Base-by-base conservation (phyloP, 805 yeast genomes). In the Zygotorulaspora florentina region DNA sequence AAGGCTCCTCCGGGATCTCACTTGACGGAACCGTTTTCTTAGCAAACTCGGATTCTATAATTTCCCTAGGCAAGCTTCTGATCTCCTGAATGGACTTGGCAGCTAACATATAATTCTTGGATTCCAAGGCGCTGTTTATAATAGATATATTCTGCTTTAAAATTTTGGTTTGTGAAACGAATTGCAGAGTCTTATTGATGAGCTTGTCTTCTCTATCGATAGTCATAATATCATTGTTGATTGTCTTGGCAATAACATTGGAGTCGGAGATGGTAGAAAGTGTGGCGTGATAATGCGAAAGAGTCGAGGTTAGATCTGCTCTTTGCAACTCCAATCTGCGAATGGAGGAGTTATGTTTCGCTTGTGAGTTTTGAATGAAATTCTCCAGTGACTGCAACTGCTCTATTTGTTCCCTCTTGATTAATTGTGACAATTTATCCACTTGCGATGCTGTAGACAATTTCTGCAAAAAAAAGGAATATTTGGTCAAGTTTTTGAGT, bases 1-100 rank as follows among this genome's bases (percentile, higher is more conserved):
- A 58, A 0, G 99, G 98, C 42, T 76, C 68, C 41, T 87, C 95
- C 0, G 96, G 96, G 12, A 89, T 73, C 45, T 87, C 95, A 9
- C 85, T 72, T 0, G 95, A 81, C 0, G 99, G 99, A 13, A 91
- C 91, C 57, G 85, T 86, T 37, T 74, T 80, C 40, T 81, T 75
- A 1, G 95, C 91, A 64, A 84, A 89, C 44, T 77, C 71, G 15
- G 96, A 90, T 12, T 66, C 69, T 12, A 85, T 60, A 5, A 76
- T 55, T 1, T 71, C 74, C 1, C 64, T 54, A 0, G 95, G 87
- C 31, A 91, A 66, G 6, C 61, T 45, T 39, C 76, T 68, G 3
- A 84, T 79, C 23, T 68, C 69, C 46, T 66, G 58, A 3, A 89
- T 83, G 13, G 88, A 76, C 43, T 69, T 70, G 0, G 96, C 91